Base-by-base conservation (phyloP, 345 rosid genomes). In the Orychophragmus violaceus region DNA sequence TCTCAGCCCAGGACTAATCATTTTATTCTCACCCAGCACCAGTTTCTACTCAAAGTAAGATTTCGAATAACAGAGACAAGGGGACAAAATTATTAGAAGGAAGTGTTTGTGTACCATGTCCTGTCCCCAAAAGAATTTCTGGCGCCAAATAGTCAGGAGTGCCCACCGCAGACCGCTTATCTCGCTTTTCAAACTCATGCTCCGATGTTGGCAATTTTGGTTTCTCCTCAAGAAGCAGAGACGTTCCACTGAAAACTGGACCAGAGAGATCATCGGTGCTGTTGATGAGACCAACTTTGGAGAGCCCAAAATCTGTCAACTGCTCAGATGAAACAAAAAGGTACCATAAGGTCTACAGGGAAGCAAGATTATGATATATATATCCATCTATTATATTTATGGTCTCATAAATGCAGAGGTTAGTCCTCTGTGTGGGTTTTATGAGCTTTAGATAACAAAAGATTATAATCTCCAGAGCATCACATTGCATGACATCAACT, bases 111-210 rank as follows among this genome's bases (percentile, higher is more conserved):
- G 57, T 62, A 93, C 96, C 98, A 77, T 93, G 97, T 75, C 94
- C 96, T 54, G 91, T 87, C 81, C 98, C 98, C 81, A 90, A 75
- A 66, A 90, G 91, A 57, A 92, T 92, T 81, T 92, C 98, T 24
- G 95, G 98, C 2, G 97, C 96, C 84, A 92, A 81, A 69, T 92
- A 92, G 78, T 92, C 93, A 57, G 98, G 98, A 55, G 98, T 92
- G 62, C 98, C 98, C 56, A 87, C 87, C 18, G 94, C 97, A 79
- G 98, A 89, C 66, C 93, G 90, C 72, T 87, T 92, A 79, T 86
- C 82, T 71, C 77, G 75, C 77, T 84, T 79, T 61, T 82, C 89
- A 61, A 7, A 76, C 66, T 82, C 82, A 57, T 83, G 75, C 70
- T 84, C 94, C 30, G 85, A 68, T 48, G 81, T 67, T 23, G 83